Conservation (phyloP, 208 protist genomes). For the Tritrichomonas foetus region DNA sequence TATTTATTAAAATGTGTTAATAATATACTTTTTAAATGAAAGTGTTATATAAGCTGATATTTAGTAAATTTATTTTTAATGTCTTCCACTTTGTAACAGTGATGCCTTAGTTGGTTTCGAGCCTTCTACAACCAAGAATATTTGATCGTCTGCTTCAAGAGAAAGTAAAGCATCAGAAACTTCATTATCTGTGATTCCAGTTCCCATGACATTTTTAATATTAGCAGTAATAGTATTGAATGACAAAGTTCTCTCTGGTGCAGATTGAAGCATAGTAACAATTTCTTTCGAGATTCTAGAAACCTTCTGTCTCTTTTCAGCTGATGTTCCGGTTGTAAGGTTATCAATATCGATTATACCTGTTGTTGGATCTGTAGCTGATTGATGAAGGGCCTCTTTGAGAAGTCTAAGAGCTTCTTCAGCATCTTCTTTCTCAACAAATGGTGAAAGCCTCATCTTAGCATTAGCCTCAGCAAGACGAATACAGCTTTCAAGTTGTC, state of each 20-base stretch:
- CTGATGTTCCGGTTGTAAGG: slow-evolving; percentile 51
- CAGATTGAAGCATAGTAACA: neutral
- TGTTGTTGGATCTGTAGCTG: slow-evolving; percentile 57
- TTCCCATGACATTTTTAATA: neutral
- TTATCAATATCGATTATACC: slow-evolving; percentile 58
- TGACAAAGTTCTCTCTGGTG: too few relatives aligned
- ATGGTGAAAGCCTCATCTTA: slow-evolving; percentile 47
- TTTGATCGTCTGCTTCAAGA: neutral
- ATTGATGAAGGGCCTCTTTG: slow-evolving; percentile 47
- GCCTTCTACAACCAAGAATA: neutral
- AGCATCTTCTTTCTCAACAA: slow-evolving; percentile 49
- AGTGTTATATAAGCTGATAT: too few relatives aligned
- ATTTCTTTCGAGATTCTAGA: neutral
- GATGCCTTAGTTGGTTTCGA: slow-evolving; percentile 18
- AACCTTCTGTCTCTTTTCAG: slow-evolving; percentile 42
- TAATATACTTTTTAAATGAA: too few relatives aligned
- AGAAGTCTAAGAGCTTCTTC: slow-evolving; percentile 50
- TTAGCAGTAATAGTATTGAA: neutral
- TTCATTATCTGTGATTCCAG: neutral
- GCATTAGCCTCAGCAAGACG: slow-evolving; percentile 68
- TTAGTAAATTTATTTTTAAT: neutral
- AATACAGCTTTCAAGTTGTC: slow-evolving; percentile 97
- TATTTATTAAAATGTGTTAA: too few relatives aligned
- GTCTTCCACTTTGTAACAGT: neutral
- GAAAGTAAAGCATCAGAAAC: neutral